Evolutionary conservation across 1,284 basidiomycete genomes (phyloP), one percentile per base, ranked within the genome.

Genomic region (Mycena sp.): DNA sequence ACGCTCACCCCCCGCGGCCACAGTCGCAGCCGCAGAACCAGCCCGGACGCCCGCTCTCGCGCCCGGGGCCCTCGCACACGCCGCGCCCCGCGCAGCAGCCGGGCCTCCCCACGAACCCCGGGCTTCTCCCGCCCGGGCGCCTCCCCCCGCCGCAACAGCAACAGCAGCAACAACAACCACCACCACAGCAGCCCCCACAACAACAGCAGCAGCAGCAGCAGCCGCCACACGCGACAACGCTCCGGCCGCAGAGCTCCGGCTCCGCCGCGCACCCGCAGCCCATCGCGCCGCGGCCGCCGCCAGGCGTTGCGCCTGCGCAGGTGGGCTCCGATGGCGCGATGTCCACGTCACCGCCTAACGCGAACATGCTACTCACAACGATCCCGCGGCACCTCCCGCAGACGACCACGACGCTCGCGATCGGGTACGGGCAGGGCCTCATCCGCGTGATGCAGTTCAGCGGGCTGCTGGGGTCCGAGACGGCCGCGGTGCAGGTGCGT

Each of bases 361-460:
- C 67, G 40, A 55, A 58, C 51, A 52, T 56, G 4, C 12, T 59
- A 9, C 12, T 37, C 3, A 44, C 4, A 26, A 1, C 60, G 25
- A 59, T 67, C 30, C 61, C 65, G 7, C 61, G 65, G 23, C 43
- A 25, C 3, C 57, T 54, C 4, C 35, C 52, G 14, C 21, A 43
- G 12, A 54, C n/a, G 23, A 48, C 58, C 21, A 46, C 38, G 55
- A 56, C 67, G 25, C 64, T 64, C 66, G 71, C 72, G 19, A 73
- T 87, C 37, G 86, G 86, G 10, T 72, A 78, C 19, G 89, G 90
- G 14, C 88, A 89, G 74, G 88, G 86, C 9, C 73, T 90, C 12
- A 73, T 80, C 48, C 83, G 87, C 37, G 71, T 93, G 57, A 73
- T 91, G 29, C 85, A 89, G 58, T 89, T 92, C 67, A 91, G 89